Evolutionary conservation across 2,329 filamentous ascomycete species (phyloP).

Genomic region (Monilinia fructigena): DNA sequence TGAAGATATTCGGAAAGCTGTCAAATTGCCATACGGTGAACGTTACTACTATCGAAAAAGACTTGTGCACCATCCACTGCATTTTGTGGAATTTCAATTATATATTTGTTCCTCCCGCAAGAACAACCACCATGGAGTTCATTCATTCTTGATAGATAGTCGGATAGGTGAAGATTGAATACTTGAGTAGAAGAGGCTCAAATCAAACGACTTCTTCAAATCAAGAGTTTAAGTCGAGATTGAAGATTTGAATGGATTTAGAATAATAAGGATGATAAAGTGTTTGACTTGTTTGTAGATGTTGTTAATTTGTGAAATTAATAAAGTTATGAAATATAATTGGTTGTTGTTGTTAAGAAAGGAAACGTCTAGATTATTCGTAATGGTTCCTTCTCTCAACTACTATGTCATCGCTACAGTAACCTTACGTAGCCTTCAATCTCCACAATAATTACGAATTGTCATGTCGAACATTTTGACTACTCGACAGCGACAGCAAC

Average conservation of each 20-base stretch:
- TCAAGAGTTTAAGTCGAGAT: not conserved
- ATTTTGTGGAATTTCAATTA: slow-evolving; percentile 64
- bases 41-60: slow-evolving; percentile 53
- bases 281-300: not conserved
- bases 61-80: slow-evolving; percentile 60
- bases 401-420: not conserved
- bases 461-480: not conserved
- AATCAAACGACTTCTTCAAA: no score
- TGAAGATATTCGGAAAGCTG: not conserved
- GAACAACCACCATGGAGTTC: slow-evolving; percentile 65
- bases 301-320: not conserved
- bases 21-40: slow-evolving; percentile 61
- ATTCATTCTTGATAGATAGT: slow-evolving; percentile 5
- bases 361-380: slow-evolving; percentile 23
- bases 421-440: not conserved
- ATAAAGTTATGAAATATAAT: slow-evolving; percentile 8
- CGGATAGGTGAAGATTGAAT: not conserved
- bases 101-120: slow-evolving; percentile 83
- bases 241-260: not conserved
- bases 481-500: not conserved
- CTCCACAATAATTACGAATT: not conserved
- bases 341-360: slow-evolving; percentile 9
- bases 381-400: not conserved
- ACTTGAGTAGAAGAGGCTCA: not conserved
- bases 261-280: not conserved